Conservation (phyloP, 306 rosid species). For the Trifolium fragiferum region DNA sequence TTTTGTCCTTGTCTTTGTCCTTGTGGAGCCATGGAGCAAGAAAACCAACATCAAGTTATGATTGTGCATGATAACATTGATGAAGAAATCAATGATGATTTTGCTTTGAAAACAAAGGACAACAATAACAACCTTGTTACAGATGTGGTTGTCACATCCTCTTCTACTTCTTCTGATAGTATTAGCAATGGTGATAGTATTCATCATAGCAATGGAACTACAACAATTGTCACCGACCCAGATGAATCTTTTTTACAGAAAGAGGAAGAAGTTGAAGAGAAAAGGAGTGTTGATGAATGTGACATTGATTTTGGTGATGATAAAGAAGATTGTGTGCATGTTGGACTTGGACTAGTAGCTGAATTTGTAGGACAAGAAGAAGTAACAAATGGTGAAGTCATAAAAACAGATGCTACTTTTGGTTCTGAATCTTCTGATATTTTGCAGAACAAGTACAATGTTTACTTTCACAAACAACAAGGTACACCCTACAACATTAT, state of each 20-base stretch:
- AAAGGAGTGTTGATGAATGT: slow-evolving; percentile 5
- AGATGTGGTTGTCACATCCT: background rate
- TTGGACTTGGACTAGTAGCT: slow-evolving; percentile 33
- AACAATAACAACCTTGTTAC: background rate
- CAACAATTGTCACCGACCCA: slow-evolving; percentile 1
- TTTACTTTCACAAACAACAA: slow-evolving; percentile 49
- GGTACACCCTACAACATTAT: slow-evolving; percentile 39
- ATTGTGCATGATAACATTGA: slow-evolving; percentile 22
- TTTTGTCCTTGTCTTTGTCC: slow-evolving; percentile 24
- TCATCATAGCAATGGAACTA: slow-evolving; percentile 6
- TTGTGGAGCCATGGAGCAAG: slow-evolving; percentile 49
- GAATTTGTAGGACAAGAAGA: slow-evolving; percentile 36
- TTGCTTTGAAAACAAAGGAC: slow-evolving; percentile 38
- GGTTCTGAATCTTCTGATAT: slow-evolving; percentile 4
- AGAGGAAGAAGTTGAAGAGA: slow-evolving; percentile 36
- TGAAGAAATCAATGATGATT: slow-evolving; percentile 34
- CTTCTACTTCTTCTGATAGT: slow-evolving; percentile 23
- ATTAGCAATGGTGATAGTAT: slow-evolving; percentile 10
- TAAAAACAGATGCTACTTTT: slow-evolving; percentile 6
- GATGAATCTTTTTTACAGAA: slow-evolving; percentile 31
- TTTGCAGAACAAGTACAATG: slow-evolving; percentile 35
- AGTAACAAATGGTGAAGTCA: slow-evolving; percentile 38
- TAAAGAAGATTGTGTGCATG: slow-evolving; percentile 30
- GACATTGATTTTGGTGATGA: background rate
- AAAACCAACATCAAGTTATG: slow-evolving; percentile 18